Evolutionary conservation across 192 early-diverging fungal species (phyloP).

Genomic region (Geranomyces michiganensis): DNA sequence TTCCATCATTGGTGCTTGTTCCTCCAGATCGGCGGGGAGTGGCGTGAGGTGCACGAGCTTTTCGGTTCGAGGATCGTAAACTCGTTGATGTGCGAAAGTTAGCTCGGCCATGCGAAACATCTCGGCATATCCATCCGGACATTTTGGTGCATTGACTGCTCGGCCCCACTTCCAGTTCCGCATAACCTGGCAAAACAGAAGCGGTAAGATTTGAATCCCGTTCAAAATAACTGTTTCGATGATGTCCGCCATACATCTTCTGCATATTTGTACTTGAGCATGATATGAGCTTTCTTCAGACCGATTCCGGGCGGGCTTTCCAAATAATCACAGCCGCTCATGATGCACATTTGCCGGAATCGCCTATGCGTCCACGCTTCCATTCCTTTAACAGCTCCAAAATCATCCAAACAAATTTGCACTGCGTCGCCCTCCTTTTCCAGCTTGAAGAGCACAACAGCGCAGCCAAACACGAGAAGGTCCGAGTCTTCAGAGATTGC

Average conservation of each 20-base stretch:
- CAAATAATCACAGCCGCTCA: conserved; percentile 98
- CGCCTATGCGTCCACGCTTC: conserved; percentile 42
- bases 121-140: conserved; percentile 70
- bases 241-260: conserved; percentile 18
- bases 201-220: background rate
- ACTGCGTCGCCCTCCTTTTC: conserved; percentile 70
- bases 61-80: conserved; percentile 71
- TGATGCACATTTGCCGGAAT: conserved; percentile 90
- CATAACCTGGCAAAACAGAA: conserved; percentile 28
- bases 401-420: conserved; percentile 61
- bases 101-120: conserved; percentile 76
- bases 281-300: conserved; percentile 71
- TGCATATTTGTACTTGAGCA: conserved; percentile 31
- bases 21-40: conserved; percentile 45
- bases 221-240: background rate
- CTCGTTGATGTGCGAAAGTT: conserved; percentile 88
- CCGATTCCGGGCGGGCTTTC: conserved; percentile 84
- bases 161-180: conserved; percentile 52
- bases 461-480: conserved; percentile 88
- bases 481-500: conserved; percentile 96
- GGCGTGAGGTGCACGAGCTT: conserved; percentile 62
- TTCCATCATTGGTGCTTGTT: conserved; percentile 41
- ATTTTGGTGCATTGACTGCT: conserved; percentile 46
- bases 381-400: conserved; percentile 49
- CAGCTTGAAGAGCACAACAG: conserved; percentile 80